Conservation (phyloP, 768 basidiomycete genomes). For the Boletus pseudo-olivaceus region DNA sequence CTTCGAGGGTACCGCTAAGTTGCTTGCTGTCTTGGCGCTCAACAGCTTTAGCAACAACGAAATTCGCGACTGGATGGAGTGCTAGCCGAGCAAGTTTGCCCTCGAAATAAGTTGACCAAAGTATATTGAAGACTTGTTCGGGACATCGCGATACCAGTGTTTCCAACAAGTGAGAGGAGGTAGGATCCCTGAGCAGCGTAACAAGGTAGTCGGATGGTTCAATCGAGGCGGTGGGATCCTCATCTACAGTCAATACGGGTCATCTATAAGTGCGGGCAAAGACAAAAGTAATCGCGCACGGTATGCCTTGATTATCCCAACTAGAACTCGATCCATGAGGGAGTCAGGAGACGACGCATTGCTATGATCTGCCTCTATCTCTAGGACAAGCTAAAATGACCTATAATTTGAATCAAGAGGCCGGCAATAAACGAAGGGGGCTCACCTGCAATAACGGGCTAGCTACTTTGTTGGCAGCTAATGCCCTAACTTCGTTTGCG, state of each 20-base stretch:
- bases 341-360: constrained; percentile 59
- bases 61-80: constrained; percentile 90
- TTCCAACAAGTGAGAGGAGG: constrained; percentile 90
- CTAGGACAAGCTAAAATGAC: constrained; percentile 63
- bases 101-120: constrained; percentile 80
- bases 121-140: constrained; percentile 49
- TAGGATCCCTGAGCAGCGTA: constrained; percentile 79
- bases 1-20: constrained; percentile 52
- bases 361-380: constrained; percentile 71
- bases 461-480: constrained; percentile 74
- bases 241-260: constrained; percentile 31
- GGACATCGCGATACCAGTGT: constrained; percentile 66
- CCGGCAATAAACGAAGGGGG: constrained; percentile 5
- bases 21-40: constrained; percentile 56
- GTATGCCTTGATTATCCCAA: constrained; percentile 65
- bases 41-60: constrained; percentile 80
- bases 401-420: constrained; percentile 6
- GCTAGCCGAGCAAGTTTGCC: constrained; percentile 72
- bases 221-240: constrained; percentile 33
- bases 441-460: constrained; percentile 72
- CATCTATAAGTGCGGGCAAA: not conserved
- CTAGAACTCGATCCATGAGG: constrained; percentile 77
- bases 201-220: constrained; percentile 75
- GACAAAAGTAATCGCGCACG: constrained; percentile 41
- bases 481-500: constrained; percentile 71